A percentile compares a stretch with the other conserved stretches of the same genome.
Evolutionary conservation across 768 basidiomycete species (phyloP).

Genomic region (Phaffia tasmanica): DNA sequence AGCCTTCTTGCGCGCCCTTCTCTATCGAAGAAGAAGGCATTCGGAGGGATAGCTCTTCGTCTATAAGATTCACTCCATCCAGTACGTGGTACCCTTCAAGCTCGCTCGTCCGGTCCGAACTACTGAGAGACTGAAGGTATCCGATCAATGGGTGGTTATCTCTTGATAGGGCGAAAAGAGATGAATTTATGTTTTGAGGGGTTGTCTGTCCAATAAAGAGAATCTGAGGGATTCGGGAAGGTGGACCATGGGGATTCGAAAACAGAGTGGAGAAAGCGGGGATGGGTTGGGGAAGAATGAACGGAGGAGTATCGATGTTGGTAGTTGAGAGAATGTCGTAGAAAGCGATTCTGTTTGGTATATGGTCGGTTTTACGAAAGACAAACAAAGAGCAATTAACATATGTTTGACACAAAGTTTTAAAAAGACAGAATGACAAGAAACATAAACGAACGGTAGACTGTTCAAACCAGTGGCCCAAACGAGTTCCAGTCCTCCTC

Average conservation of each 20-base stretch:
- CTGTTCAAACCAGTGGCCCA: no score
- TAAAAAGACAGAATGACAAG: no score
- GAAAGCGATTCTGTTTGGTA: conserved; percentile 30
- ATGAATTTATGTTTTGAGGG: conserved; percentile 11
- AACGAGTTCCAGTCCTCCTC: no score
- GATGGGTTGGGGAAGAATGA: conserved; percentile 78
- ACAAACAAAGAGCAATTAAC: background rate
- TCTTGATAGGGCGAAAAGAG: conserved; percentile 11
- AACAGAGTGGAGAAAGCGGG: conserved; percentile 59
- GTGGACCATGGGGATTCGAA: conserved; percentile 42
- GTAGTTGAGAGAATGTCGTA: conserved; percentile 36
- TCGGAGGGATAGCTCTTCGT: background rate
- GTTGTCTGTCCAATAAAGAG: conserved; percentile 49
- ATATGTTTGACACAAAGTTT: no score
- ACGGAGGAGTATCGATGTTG: conserved; percentile 44
- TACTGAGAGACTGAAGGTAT: no score
- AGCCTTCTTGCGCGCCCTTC: no score
- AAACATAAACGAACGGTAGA: no score
- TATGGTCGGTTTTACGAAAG: background rate
- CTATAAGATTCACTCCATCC: background rate
- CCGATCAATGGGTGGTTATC: conserved; percentile 24
- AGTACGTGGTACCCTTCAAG: conserved; percentile 17
- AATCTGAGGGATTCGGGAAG: conserved; percentile 37
- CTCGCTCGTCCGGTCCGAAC: background rate
- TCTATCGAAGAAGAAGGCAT: no score